Percentiles rank a stretch among this genome's conserved stretches.
Conservation (phyloP, 163 green algal species). For the Scenedesmus sp. region DNA sequence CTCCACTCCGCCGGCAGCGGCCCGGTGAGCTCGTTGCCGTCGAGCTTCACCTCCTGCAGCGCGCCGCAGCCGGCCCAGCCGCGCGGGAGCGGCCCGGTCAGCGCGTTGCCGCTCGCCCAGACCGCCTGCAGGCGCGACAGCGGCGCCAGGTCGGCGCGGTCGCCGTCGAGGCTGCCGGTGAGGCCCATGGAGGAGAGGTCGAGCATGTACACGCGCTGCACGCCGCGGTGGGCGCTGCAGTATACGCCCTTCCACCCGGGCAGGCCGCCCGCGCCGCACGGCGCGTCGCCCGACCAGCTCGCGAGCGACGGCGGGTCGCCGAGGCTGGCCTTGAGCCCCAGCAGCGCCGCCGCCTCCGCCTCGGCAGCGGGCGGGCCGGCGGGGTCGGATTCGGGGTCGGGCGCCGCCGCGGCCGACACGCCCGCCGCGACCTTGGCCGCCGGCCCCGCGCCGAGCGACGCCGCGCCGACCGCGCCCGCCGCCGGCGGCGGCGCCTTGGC, state of each 20-base stretch:
- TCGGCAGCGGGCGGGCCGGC: background rate
- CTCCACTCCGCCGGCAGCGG: background rate
- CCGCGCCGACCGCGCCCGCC: too few relatives aligned
- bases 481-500: too few relatives aligned
- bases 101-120: conserved; percentile 16
- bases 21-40: conserved; percentile 14
- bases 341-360: conserved; percentile 5
- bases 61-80: background rate
- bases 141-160: background rate
- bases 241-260: conserved; percentile 28
- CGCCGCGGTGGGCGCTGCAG: conserved; percentile 8
- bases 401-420: too few relatives aligned
- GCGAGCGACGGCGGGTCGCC: background rate
- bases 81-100: background rate
- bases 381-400: too few relatives aligned
- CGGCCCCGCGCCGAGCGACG: too few relatives aligned
- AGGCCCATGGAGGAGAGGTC: conserved; percentile 6
- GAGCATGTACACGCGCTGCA: conserved; percentile 31
- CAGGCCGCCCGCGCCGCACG: background rate
- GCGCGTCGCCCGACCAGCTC: background rate
- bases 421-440: too few relatives aligned
- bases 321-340: conserved; percentile 19
- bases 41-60: conserved; percentile 21
- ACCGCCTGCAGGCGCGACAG: conserved; percentile 9
- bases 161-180: background rate